Evolutionary conservation across 192 early-diverging fungal species (phyloP).

Genomic region (Gigaspora rosea): DNA sequence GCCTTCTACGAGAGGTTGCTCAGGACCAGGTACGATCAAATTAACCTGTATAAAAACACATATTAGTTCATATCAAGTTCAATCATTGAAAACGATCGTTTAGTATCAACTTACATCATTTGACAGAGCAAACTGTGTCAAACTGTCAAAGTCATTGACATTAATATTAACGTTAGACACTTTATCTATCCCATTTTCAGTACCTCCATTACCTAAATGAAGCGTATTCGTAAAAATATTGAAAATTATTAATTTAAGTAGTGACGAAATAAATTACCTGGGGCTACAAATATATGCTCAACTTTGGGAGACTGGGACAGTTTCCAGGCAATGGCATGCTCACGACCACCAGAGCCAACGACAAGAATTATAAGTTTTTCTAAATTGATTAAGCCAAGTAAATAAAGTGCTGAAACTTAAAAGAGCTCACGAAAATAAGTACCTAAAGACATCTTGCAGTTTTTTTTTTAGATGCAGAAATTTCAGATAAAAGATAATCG

Average conservation of each 20-base stretch:
- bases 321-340: slow-evolving; percentile 94
- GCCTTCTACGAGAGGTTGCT: slow-evolving; percentile 96
- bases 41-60: slow-evolving; percentile 52
- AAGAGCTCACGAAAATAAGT: too few species aligned
- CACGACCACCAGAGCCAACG: slow-evolving; percentile 93
- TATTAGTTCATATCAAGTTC: not conserved
- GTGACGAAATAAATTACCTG: slow-evolving; percentile 58
- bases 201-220: slow-evolving; percentile 89
- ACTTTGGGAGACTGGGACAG: slow-evolving; percentile 79
- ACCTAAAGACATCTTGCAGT: too few species aligned
- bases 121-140: slow-evolving; percentile 77
- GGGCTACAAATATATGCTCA: slow-evolving; percentile 85
- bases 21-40: slow-evolving; percentile 92
- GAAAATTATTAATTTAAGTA: not conserved
- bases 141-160: slow-evolving; percentile 67
- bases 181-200: slow-evolving; percentile 67
- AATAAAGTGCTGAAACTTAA: too few species aligned
- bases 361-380: slow-evolving; percentile 75
- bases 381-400: not conserved
- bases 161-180: slow-evolving; percentile 81
- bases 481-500: too few species aligned
- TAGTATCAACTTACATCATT: slow-evolving; percentile 59
- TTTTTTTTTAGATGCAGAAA: too few species aligned
- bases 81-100: not conserved
- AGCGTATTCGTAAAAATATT: slow-evolving; percentile 1